A percentile compares a stretch with the other conserved stretches of the same genome.
phyloP scores from a whole-genome alignment of 352 stramenopile species.

The Thalassiosira hispida region DNA sequence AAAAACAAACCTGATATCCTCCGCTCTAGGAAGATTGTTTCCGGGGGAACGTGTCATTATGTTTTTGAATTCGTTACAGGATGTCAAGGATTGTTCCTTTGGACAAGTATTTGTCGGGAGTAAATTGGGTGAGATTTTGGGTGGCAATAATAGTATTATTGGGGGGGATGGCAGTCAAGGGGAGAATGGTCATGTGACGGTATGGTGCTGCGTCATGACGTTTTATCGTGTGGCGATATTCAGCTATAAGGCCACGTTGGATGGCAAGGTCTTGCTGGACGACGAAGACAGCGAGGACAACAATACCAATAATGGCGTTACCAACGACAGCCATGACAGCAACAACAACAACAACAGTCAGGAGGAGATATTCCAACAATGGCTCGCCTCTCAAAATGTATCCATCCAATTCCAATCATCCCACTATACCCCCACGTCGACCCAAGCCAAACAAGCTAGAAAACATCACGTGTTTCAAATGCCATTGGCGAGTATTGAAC shows the following conservation, averaged over 20 bases:
- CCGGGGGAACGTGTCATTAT: constrained; percentile 77
- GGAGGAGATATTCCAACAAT: constrained; percentile 31
- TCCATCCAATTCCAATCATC: constrained; percentile 54
- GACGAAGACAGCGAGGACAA: not conserved
- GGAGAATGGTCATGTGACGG: constrained; percentile 1
- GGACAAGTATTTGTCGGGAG: constrained; percentile 38
- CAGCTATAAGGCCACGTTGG: constrained; percentile 41
- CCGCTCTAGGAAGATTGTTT: constrained; percentile 48
- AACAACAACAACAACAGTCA: constrained; percentile 3
- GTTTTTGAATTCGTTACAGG: constrained; percentile 72
- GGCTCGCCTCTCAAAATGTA: constrained; percentile 50
- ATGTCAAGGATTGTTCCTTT: constrained; percentile 70
- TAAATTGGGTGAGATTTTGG: not conserved
- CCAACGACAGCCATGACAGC: not conserved
- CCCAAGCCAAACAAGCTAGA: not conserved
- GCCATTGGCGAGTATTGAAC: constrained; percentile 78
- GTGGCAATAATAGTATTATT: constrained; percentile 1
- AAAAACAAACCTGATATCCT: constrained; percentile 37
- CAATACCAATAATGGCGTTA: not conserved
- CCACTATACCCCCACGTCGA: constrained; percentile 2
- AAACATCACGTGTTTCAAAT: constrained; percentile 69
- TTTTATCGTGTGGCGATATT: constrained; percentile 81
- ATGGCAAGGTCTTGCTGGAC: constrained; percentile 49
- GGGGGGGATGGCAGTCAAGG: not conserved
- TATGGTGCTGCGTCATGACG: constrained; percentile 82